These are phyloP conservation scores for Lactarius sp. DNA, from an alignment of 768 basidiomycete species.

Conservation along the genomic window DNA sequence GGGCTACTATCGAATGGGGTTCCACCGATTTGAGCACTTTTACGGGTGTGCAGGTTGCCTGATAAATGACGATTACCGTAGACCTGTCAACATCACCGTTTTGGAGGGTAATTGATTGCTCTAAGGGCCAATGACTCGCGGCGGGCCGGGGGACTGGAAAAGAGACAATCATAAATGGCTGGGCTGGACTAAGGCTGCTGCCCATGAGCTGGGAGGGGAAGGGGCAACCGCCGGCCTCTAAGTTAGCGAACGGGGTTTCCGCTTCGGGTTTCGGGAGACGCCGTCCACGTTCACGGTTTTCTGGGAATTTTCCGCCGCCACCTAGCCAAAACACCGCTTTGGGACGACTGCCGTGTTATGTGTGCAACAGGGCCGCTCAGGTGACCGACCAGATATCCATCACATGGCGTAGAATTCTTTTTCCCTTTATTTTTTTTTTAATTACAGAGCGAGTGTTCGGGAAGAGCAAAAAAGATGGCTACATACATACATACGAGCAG, in stretches of 20 bases:
- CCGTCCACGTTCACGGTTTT: slow-evolving; percentile 2
- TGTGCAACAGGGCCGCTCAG: not conserved
- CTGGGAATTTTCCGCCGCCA: slow-evolving; percentile 10
- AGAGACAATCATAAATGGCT: not conserved
- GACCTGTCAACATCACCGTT: too few species aligned
- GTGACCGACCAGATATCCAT: not conserved
- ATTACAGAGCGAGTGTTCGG: not conserved
- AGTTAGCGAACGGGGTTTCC: slow-evolving; percentile 14
- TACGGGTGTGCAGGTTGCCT: not conserved
- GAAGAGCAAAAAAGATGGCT: slow-evolving; percentile 1
- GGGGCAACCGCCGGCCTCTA: not conserved
- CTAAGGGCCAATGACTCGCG: too few species aligned
- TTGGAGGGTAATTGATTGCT: too few species aligned
- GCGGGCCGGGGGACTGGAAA: too few species aligned
- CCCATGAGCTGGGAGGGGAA: not conserved
- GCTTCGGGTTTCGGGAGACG: slow-evolving; percentile 9
- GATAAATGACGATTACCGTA: not conserved
- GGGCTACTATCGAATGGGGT: not conserved
- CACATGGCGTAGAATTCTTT: not conserved
- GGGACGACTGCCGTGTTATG: not conserved
- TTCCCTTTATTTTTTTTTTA: not conserved
- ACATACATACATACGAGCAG: slow-evolving; percentile 18
- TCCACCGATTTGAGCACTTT: not conserved
- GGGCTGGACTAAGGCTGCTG: not conserved
- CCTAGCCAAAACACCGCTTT: not conserved